phyloP scores from a whole-genome alignment of 2,329 filamentous ascomycete genomes.

The Beauveria pseudobassiana region DNA sequence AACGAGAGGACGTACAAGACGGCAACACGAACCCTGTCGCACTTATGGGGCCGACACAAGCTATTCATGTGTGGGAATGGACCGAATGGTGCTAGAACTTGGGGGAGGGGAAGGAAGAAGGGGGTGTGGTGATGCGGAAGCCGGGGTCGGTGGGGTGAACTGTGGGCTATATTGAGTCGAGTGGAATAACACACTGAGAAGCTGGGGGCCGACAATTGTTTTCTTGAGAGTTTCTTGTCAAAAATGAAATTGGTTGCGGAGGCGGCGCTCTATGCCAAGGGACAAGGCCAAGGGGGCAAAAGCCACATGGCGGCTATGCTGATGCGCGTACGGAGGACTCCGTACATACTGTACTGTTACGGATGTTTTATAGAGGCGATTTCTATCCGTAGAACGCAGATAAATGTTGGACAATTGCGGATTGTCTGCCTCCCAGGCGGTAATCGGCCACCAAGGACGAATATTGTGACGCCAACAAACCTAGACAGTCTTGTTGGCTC shows the following conservation, averaged over 20 bases:
- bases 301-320: neutral
- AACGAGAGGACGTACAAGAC: neutral
- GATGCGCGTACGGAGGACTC: neutral
- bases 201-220: too few species aligned
- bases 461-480: too few species aligned
- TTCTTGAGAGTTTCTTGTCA: neutral
- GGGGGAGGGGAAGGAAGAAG: neutral
- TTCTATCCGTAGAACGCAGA: neutral
- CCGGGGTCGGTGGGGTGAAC: neutral
- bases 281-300: neutral
- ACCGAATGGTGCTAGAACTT: neutral
- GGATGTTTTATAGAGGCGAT: neutral
- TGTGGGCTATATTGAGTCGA: neutral
- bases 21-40: neutral
- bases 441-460: too few species aligned
- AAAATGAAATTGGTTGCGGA: neutral
- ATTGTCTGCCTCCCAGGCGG: too few species aligned
- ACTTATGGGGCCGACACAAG: constrained; percentile 2
- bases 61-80: constrained; percentile 4
- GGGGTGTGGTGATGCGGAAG: constrained; percentile 8
- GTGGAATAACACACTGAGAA: neutral
- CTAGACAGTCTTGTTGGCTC: too few species aligned
- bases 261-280: neutral
- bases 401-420: neutral
- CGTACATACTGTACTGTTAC: neutral